Conservation (phyloP, 108 stramenopile genomes). For the Epithemia pelagica region DNA sequence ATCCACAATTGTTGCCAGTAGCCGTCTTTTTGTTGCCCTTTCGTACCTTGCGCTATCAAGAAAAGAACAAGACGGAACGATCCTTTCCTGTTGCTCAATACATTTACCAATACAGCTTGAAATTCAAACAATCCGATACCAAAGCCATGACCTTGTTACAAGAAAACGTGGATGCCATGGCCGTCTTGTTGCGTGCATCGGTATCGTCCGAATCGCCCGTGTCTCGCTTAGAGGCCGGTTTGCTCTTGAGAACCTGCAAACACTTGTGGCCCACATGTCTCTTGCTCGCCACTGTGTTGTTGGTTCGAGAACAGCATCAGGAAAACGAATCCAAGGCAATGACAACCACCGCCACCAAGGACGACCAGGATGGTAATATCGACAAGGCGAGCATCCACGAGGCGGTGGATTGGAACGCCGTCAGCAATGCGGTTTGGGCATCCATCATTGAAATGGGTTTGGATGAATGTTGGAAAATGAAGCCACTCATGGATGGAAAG, state of each 20-base stretch:
- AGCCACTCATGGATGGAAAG: constrained; percentile 70
- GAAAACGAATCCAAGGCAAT: constrained; percentile 4
- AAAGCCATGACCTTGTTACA: constrained; percentile 35
- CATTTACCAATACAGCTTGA: constrained; percentile 74
- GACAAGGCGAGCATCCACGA: no score
- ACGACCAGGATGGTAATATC: background rate
- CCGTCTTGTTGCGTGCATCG: constrained; percentile 25
- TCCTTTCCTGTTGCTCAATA: constrained; percentile 39
- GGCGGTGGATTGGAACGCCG: background rate
- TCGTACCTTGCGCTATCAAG: constrained; percentile 44
- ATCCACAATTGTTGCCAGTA: constrained; percentile 52
- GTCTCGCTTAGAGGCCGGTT: constrained; percentile 53
- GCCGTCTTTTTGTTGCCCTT: constrained; percentile 63
- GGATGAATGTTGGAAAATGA: constrained; percentile 67
- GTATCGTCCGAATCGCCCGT: background rate
- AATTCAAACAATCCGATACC: constrained; percentile 66
- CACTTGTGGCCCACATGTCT: constrained; percentile 73
- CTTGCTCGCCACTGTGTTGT: constrained; percentile 42
- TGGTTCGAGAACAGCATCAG: constrained; percentile 30
- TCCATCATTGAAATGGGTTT: constrained; percentile 30
- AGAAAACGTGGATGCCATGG: constrained; percentile 53
- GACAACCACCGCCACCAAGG: background rate
- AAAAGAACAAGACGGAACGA: constrained; percentile 32
- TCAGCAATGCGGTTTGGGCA: background rate
- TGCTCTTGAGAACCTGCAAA: constrained; percentile 54